Base-by-base conservation (phyloP, 768 basidiomycete species). In the Rhodocollybia butyracea region DNA sequence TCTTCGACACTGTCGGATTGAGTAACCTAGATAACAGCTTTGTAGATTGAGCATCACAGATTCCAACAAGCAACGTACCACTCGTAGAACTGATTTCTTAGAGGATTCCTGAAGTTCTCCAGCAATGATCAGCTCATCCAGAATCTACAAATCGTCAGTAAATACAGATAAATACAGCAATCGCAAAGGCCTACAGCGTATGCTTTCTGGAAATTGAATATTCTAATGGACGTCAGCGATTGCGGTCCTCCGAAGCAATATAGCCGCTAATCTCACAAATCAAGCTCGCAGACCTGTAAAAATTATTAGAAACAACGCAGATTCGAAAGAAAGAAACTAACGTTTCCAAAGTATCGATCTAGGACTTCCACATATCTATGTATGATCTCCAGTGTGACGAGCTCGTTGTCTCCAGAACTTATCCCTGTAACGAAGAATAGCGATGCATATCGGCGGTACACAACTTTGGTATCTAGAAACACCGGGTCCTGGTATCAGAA, bases 201-300 rank as follows among this genome's bases (percentile, higher is more conserved):
- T 1, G 95, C 96, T 69, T 94, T 91, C 67, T 98, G 91, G 68
- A 98, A 98, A 74, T 97, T 97, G 82, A 97, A 98, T 61, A 98
- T 96, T 51, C 92, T 94, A 61, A 19, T 19, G 12, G 46, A 42
- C n/a, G n/a, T n/a, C n/a, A 34, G n/a, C 21, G 19, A 12, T 24
- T 36, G 40, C 17, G 12, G 10, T 34, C 6, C 38, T 36, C 31
- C 29, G 22, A 46, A 41, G 46, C 19, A 41, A 56, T 45, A 42
- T 31, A 56, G 19, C 5, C 22, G 15, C 26, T n/a, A 62, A 15
- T 57, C 84, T 67, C 66, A 94, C 92, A 98, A 75, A 70, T 98
- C 96, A 55, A 98, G 75, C 68, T 98, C 96, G 73, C 89, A 91
- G 27, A 91, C 89, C 89, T 91, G 54, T 3, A 50, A 12, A 7